These are phyloP conservation scores for Trichoderma semiorbis DNA, from an alignment of 2,329 filamentous ascomycete species.

Conservation along the genomic window DNA sequence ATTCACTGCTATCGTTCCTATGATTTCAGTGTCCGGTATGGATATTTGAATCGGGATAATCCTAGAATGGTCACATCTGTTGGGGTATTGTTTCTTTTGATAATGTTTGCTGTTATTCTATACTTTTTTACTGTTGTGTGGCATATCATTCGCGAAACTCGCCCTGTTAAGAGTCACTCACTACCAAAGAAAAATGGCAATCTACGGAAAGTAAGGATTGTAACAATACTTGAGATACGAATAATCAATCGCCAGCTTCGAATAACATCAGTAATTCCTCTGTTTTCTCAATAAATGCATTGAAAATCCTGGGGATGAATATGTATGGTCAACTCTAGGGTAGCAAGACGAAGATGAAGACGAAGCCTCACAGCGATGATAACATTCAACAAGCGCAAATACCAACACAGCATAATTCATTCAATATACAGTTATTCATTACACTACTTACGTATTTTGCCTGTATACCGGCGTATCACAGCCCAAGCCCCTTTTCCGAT, in stretches of 20 bases:
- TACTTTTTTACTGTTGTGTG: not conserved
- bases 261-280: accelerated
- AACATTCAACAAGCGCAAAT: not conserved
- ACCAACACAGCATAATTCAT: not conserved
- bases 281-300: not conserved
- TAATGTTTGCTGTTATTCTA: not conserved
- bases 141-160: not conserved
- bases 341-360: not conserved
- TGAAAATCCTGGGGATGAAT: not conserved
- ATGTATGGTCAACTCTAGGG: not conserved
- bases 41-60: not conserved
- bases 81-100: not conserved
- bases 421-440: constrained; percentile 11
- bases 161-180: too few species aligned
- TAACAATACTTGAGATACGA: not conserved
- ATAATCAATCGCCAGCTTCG: not conserved
- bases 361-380: not conserved
- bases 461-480: not conserved
- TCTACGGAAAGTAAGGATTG: not conserved
- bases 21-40: not conserved
- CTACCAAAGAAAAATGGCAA: not conserved
- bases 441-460: constrained; percentile 3
- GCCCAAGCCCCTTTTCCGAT: constrained; percentile 3
- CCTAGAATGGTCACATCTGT: not conserved
- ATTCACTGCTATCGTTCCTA: not conserved